Base-by-base conservation (phyloP, 2,329 filamentous ascomycete genomes). In the Penicillium sp. region DNA sequence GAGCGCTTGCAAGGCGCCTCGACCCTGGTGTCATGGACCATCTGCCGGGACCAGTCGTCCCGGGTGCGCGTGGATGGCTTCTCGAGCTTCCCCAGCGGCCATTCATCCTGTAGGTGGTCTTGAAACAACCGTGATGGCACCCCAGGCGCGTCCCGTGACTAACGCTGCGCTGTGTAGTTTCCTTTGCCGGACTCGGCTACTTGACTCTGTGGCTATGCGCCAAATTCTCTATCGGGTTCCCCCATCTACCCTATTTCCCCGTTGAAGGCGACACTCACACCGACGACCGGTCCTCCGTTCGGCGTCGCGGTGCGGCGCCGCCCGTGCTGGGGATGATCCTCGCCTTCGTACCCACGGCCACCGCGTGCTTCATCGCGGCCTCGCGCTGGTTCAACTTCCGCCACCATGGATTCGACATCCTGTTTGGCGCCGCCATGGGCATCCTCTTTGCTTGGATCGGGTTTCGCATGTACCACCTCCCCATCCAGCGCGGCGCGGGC, bases 341-440 rank as follows among this genome's bases (percentile, higher is more conserved):
- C 21, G 76, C 81, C 2, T 71, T 88, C 13, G 65, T 87, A 1
- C 90, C 90, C 2, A 78, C 89, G 49, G 84, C 81, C 41, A 71
- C 79, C 1, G 84, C 89, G 4, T 78, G 89, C 48, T 95, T 89
- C 69, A 85, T 96, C 47, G 77, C 84, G n/a, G 80, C 83, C 18
- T 91, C 87, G 1, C 84, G 91, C 8, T 97, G 84, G 78, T 89
- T 84, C 44, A 84, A 96, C 64, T 94, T 84, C 69, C 81, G 87
- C 26, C 91, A 97, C 64, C 86, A 91, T 62, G 89, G 84, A n/a
- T 91, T 95, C 62, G 91, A 97, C 51, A 86, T 96, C 50, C 68
- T 96, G 2, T 87, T 86, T 48, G 91, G 91, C n/a, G 85, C 83
- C 39, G 51, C 86, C 9, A 84, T 96, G 47, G 91, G 91, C 7